Evolutionary conservation across 495 filamentous ascomycete species (phyloP), one percentile per base, ranked within the genome.

Genomic region (Neurospora hispaniola): DNA sequence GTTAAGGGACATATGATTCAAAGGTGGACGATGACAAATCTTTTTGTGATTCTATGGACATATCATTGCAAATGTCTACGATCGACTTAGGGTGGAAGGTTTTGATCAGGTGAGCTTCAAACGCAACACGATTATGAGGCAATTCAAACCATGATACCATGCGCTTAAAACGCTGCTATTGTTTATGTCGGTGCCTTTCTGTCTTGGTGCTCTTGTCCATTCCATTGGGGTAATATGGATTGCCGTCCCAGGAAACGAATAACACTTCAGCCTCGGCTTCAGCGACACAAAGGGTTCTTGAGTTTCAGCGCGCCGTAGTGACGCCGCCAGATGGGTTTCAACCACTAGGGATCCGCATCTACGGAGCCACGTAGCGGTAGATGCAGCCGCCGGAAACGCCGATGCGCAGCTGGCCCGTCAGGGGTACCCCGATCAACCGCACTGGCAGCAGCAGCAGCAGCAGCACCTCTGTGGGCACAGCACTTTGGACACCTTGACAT

Each of bases 1-100:
- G 68, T 72, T 38, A n/a, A 42, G 70, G 72, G 75, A 80, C 75
- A 79, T 81, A 80, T 80, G 79, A 78, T 77, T 78, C 54, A 68
- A 71, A 74, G 74, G 72, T 75, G 75, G 76, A 74, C 71, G 76
- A 78, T 74, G 75, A 68, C 48, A 31, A 75, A 72, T 75, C 78
- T 72, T 20, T 78, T 74, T 79, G 35, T 74, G 77, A 80, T 80
- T 82, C 78, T 79, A 76, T 81, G 80, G 78, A 82, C 82, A 84
- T 83, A 84, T 79, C 77, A 78, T 73, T 76, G 77, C 75, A 78
- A 43, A 73, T 72, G 74, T 54, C 54, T 66, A 66, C 54, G 54
- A 66, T 66, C 54, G 16, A 66, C 6, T 35, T 66, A 9, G 54
- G 54, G 27, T 14, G 54, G 54, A 66, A 66, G 54, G 54, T 66